Evolutionary conservation across 1,284 basidiomycete species (phyloP).

Genomic region (Ceratobasidium sp.): DNA sequence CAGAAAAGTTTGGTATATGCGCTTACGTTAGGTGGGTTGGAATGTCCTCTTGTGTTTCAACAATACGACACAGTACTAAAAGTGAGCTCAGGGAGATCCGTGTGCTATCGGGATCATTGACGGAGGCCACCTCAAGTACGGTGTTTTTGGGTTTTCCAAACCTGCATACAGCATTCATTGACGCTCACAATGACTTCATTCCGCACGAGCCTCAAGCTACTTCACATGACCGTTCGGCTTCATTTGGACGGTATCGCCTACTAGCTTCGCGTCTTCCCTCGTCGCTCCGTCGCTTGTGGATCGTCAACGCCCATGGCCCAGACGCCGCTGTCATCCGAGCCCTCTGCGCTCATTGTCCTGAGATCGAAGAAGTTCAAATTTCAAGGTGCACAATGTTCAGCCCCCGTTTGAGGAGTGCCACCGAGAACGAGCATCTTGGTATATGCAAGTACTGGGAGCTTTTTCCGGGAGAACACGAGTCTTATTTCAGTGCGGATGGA

Average conservation of each 20-base stretch:
- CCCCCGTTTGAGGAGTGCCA: conserved; percentile 7
- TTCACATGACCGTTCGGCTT: background rate
- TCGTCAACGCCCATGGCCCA: conserved; percentile 38
- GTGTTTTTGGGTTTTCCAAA: background rate
- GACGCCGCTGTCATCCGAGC: conserved; percentile 22
- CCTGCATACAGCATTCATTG: conserved; percentile 28
- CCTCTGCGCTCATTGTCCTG: conserved; percentile 3
- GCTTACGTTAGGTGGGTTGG: conserved; percentile 8
- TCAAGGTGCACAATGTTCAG: conserved; percentile 26
- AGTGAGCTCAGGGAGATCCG: conserved; percentile 11
- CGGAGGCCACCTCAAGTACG: background rate
- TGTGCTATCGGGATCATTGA: conserved; percentile 2
- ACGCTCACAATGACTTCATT: conserved; percentile 22
- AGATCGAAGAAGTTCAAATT: conserved; percentile 25
- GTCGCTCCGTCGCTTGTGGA: conserved; percentile 19
- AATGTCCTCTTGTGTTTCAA: background rate
- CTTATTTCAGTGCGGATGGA: conserved; percentile 30
- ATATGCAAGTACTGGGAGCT: conserved; percentile 5
- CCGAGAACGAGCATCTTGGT: background rate
- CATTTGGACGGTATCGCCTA: background rate
- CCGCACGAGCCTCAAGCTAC: background rate
- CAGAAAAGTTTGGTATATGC: background rate
- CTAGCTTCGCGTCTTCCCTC: conserved; percentile 5
- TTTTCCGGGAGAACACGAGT: conserved; percentile 16
- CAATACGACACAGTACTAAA: no score